Evolutionary conservation across 176 grass and related monocot genomes (phyloP).

Genomic region (Avena atlantica): DNA sequence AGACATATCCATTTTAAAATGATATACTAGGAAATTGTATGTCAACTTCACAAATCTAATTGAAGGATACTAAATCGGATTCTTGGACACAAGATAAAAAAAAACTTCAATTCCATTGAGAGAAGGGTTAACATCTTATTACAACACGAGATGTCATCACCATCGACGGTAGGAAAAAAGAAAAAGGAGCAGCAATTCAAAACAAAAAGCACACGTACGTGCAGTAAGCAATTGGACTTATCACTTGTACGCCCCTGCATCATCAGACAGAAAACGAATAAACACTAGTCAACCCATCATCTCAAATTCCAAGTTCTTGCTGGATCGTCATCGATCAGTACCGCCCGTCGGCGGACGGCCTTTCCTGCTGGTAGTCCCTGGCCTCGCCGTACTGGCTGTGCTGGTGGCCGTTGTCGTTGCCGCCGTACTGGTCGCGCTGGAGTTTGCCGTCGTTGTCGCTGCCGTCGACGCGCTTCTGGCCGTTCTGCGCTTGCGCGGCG

Average conservation of each 20-base stretch:
- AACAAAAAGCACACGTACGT: not conserved
- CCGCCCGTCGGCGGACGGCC: not conserved
- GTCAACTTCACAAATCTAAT: not conserved
- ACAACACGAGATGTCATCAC: not conserved
- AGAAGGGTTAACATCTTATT: constrained; percentile 50
- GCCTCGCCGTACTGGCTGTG: constrained; percentile 15
- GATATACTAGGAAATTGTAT: too few species aligned
- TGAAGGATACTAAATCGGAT: not conserved
- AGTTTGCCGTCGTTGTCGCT: not conserved
- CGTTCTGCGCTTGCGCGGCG: not conserved
- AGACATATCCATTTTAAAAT: too few species aligned
- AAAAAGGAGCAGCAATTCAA: not conserved
- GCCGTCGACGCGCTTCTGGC: not conserved
- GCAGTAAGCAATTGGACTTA: not conserved
- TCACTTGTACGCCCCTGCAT: not conserved
- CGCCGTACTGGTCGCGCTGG: not conserved
- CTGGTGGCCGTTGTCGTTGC: not conserved
- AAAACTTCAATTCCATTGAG: constrained; percentile 8
- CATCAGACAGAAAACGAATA: not conserved
- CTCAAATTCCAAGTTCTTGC: not conserved
- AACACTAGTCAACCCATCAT: not conserved
- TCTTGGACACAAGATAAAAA: not conserved
- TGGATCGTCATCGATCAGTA: constrained; percentile 10
- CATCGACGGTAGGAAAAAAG: not conserved
- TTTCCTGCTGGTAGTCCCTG: constrained; percentile 16